phyloP scores from a whole-genome alignment of 345 rosid species.

The Fremontodendron californicum region DNA sequence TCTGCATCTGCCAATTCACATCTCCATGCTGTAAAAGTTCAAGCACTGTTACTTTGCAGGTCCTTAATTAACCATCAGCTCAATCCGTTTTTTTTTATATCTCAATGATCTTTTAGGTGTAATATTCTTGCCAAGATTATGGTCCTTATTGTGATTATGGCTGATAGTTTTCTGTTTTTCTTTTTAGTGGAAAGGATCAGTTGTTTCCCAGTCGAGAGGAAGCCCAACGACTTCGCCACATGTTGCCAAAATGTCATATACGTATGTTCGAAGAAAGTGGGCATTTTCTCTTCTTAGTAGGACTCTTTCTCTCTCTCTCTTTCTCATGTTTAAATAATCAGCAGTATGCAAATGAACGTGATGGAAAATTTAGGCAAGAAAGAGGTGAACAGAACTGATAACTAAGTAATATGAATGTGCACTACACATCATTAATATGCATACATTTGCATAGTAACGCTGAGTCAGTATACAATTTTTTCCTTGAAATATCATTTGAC shows the following conservation, averaged over 20 bases:
- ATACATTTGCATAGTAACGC: neutral
- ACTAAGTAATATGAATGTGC: neutral
- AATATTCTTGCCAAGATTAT: neutral
- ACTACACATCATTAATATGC: neutral
- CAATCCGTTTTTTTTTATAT: neutral
- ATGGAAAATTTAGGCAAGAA: neutral
- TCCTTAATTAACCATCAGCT: constrained; percentile 13
- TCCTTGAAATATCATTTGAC: neutral
- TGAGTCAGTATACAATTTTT: neutral
- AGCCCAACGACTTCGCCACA: constrained; percentile 47
- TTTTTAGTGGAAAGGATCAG: constrained; percentile 66
- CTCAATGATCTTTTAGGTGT: neutral
- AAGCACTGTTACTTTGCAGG: constrained; percentile 65
- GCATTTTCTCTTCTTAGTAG: constrained; percentile 68
- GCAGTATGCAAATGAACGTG: neutral
- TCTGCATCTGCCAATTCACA: constrained; percentile 56
- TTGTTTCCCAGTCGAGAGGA: constrained; percentile 68
- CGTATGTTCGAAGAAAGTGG: constrained; percentile 53
- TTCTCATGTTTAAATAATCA: neutral
- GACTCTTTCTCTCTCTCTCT: constrained; percentile 7
- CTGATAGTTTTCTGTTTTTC: neutral
- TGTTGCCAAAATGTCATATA: constrained; percentile 44
- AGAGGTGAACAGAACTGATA: neutral
- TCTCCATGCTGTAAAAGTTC: constrained; percentile 49
- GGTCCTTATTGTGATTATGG: neutral